These are phyloP conservation scores for Ophiostoma montium DNA, from an alignment of 2,329 filamentous ascomycete species.

Conservation along the genomic window DNA sequence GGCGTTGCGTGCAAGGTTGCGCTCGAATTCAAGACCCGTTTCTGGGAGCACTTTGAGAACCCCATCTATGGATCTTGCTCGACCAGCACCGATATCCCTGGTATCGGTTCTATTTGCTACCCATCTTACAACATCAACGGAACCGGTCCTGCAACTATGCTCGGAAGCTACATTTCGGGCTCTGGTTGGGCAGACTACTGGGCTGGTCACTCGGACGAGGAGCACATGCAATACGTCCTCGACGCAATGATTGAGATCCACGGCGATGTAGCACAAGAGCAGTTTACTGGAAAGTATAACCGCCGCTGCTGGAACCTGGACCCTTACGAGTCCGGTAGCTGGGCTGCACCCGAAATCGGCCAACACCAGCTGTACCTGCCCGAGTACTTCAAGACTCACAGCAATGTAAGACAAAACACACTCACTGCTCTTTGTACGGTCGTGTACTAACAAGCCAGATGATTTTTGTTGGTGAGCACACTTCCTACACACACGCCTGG, in stretches of 20 bases:
- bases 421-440: too few species aligned
- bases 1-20: not conserved
- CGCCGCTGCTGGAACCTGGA: slow-evolving; percentile 1
- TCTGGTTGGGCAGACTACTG: not conserved
- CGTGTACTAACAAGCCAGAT: not conserved
- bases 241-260: slow-evolving; percentile 1
- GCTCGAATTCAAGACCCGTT: not conserved
- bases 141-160: not conserved
- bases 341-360: not conserved
- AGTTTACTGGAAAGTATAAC: not conserved
- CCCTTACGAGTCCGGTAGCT: not conserved
- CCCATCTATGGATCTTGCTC: slow-evolving; percentile 1
- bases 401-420: not conserved
- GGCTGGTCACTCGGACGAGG: not conserved
- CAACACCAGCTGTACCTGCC: slow-evolving; percentile 1
- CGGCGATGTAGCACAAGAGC: not conserved
- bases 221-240: not conserved
- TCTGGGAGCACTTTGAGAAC: slow-evolving; percentile 1
- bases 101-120: not conserved
- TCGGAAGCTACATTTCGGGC: not conserved
- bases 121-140: slow-evolving; percentile 2
- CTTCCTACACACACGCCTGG: not conserved
- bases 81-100: not conserved
- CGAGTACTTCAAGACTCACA: not conserved
- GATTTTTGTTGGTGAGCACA: slow-evolving; percentile 2